These are phyloP conservation scores for Dryas drummondii DNA, from an alignment of 306 rosid species.

Conservation along the genomic window DNA sequence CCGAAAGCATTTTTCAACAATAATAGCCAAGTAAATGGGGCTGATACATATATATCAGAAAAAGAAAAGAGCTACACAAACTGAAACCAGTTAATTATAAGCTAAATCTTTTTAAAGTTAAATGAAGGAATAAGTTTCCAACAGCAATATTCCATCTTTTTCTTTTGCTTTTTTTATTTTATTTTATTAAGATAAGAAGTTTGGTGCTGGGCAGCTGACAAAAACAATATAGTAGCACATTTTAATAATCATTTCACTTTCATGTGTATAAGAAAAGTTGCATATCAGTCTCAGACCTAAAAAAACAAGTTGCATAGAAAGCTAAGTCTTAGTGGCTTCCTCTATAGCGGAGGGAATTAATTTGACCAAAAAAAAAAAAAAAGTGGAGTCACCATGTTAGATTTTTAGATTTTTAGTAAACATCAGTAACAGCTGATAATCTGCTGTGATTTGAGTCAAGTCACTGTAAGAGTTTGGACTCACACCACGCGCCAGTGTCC, in stretches of 20 bases:
- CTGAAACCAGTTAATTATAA: not conserved
- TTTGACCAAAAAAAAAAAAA: no score
- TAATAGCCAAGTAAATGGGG: not conserved
- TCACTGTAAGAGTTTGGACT: not conserved
- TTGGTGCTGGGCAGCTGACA: not conserved
- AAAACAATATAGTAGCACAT: not conserved
- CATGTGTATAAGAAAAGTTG: not conserved
- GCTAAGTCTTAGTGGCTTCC: not conserved
- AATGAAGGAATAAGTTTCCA: not conserved
- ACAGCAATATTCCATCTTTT: not conserved
- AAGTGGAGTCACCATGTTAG: no score
- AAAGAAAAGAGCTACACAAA: no score
- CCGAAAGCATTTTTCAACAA: not conserved
- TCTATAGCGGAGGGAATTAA: no score
- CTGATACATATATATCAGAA: no score
- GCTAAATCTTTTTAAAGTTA: not conserved
- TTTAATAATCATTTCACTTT: not conserved
- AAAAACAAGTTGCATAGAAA: no score
- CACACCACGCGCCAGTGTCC: not conserved
- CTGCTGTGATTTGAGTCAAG: slow-evolving; percentile 8
- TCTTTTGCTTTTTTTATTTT: no score
- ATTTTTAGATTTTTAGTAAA: not conserved
- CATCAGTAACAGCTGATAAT: slow-evolving; percentile 44
- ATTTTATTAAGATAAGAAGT: not conserved
- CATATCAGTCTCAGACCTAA: no score